Base-by-base conservation (phyloP, 2,329 filamentous ascomycete species). In the Arthrobotrys entomopaga region DNA sequence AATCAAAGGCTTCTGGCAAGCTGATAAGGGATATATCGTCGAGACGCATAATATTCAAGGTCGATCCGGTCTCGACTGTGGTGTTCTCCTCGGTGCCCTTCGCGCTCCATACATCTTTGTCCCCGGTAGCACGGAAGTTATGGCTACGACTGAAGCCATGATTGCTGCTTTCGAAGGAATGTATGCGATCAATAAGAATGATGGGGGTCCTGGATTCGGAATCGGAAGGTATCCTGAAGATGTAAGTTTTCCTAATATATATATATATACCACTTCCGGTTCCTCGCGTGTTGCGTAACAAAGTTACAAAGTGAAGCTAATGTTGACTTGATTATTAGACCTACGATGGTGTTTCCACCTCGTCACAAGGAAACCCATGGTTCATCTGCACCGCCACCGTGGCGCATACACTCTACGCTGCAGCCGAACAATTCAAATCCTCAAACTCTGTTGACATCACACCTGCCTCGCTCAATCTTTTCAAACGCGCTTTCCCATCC, bases 371-470 rank as follows among this genome's bases (percentile, higher is more conserved):
- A 0, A 93, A 95, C 80, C 91, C 91, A 1, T 95, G 91, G 91
- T 91, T 92, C 78, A 85, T 95, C 13, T 86, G 86, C 77, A 94
- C 90, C 0, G 84, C 92, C 26, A 91, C 90, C 0, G 90, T 91
- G 0, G 92, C 91, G 1, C 91, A 95, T 81, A 89, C 91, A 79
- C 85, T 96, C 1, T 95, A 93, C 80, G 88, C 91, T 77, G 89
- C 91, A 0, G 79, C 93, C 0, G 89, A 89, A 76, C 87, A 90
- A 54, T 94, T 90, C 90, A 84, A 89, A 75, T 81, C 83, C 38
- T 81, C 84, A 22, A 88, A 87, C 0, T 88, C 84, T 5, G 85
- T 96, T 78, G 86, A 85, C 0, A 85, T 96, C 50, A 89, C 0
- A 87, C 3, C 82, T 84, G 85, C 84, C 1, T 92, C 90, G 0